Percentiles rank a stretch among this genome's conserved stretches.
Evolutionary conservation across 345 rosid genomes (phyloP).

Genomic region (Salix viminalis): DNA sequence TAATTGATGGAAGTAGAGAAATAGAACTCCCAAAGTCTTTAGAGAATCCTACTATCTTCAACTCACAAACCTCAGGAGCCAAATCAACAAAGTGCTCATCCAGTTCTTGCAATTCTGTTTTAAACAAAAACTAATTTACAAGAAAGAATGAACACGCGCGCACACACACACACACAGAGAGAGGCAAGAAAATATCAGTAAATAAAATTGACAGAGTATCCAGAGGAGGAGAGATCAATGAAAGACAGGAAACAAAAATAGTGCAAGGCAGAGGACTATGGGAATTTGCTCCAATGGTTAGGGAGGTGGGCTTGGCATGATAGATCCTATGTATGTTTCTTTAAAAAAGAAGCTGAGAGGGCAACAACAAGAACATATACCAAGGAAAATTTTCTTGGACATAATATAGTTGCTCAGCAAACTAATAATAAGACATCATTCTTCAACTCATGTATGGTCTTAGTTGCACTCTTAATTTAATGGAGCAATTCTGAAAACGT

Average conservation of each 20-base stretch:
- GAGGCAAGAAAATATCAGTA: background rate
- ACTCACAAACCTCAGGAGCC: constrained; percentile 79
- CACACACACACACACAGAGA: background rate
- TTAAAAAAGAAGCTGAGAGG: background rate
- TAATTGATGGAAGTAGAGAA: constrained; percentile 82
- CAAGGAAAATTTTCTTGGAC: background rate
- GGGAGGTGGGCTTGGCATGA: background rate
- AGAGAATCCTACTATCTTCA: constrained; percentile 80
- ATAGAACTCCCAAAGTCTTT: constrained; percentile 88
- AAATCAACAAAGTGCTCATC: constrained; percentile 72
- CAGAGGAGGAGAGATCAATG: too few species aligned
- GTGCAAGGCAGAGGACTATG: too few species aligned
- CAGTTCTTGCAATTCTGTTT: constrained; percentile 62
- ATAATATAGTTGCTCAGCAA: background rate
- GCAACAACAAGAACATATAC: background rate
- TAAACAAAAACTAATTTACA: constrained; percentile 13
- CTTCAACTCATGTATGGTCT: background rate
- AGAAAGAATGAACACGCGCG: background rate
- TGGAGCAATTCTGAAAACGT: background rate
- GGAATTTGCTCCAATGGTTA: too few species aligned
- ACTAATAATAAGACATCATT: background rate
- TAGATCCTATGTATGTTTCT: background rate
- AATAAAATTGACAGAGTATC: too few species aligned
- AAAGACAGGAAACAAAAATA: too few species aligned
- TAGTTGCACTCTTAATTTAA: background rate